Conservation (phyloP, 23 red algal genomes). For the Gracilaria caudata region DNA sequence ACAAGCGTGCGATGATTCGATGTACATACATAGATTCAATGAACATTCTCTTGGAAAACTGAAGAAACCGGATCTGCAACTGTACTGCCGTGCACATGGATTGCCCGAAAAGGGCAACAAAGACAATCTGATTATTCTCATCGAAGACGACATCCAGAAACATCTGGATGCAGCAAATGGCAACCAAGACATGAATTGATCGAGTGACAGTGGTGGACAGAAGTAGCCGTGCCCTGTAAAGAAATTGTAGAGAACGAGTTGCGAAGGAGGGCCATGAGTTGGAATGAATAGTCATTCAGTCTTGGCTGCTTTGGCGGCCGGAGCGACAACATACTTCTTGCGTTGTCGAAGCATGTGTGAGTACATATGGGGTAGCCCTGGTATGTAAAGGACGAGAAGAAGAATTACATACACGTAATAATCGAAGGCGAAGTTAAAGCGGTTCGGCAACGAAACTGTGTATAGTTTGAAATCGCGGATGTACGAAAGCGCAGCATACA, state of each 20-base stretch:
- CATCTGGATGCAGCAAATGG: not conserved
- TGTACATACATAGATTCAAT: constrained; percentile 1
- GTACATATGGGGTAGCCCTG: constrained; percentile 91
- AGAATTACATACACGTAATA: constrained; percentile 54
- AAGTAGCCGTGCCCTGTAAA: not conserved
- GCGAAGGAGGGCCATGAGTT: not conserved
- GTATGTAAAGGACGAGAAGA: constrained; percentile 75
- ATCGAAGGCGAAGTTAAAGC: constrained; percentile 93
- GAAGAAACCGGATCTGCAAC: constrained; percentile 24
- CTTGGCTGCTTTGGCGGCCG: constrained; percentile 41
- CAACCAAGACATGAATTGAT: constrained; percentile 4
- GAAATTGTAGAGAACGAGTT: not conserved
- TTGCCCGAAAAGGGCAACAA: constrained; percentile 38
- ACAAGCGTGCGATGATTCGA: constrained; percentile 27
- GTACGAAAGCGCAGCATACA: constrained; percentile 72
- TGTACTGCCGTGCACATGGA: constrained; percentile 69
- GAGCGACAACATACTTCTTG: constrained; percentile 46
- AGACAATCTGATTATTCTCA: constrained; percentile 14
- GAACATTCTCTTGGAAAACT: constrained; percentile 24
- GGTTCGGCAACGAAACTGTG: constrained; percentile 78
- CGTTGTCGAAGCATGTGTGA: constrained; percentile 91
- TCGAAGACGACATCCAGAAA: constrained; percentile 47
- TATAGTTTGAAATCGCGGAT: constrained; percentile 44
- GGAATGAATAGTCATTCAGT: constrained; percentile 3
- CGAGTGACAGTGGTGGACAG: not conserved